Conservation (phyloP, 768 basidiomycete genomes). For the Antrodiella citrinella region DNA sequence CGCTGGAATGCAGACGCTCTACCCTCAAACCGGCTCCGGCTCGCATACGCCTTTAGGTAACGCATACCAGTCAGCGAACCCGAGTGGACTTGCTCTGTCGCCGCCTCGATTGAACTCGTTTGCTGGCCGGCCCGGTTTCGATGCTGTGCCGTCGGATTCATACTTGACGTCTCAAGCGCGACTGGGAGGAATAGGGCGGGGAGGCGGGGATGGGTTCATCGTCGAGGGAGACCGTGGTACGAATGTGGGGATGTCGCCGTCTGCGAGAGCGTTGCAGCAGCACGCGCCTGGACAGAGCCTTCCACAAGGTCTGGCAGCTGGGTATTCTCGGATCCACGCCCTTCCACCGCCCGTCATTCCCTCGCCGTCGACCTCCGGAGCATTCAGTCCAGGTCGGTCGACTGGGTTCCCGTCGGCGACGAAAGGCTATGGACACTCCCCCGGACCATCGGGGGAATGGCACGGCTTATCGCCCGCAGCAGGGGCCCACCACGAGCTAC, state of each 20-base stretch:
- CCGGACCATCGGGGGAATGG: conserved; percentile 22
- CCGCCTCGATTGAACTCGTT: conserved; percentile 19
- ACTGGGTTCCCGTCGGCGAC: conserved; percentile 18
- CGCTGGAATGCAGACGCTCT: conserved; percentile 17
- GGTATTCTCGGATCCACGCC: conserved; percentile 85
- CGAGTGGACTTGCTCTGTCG: conserved; percentile 17
- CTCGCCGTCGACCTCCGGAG: conserved; percentile 27
- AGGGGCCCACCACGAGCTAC: conserved; percentile 14
- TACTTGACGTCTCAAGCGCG: conserved; percentile 32
- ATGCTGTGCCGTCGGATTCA: conserved; percentile 25
- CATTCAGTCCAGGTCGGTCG: conserved; percentile 20
- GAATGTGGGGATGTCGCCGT: conserved; percentile 43
- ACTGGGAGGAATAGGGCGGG: too few species aligned
- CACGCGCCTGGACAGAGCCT: conserved; percentile 89
- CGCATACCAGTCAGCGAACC: conserved; percentile 8
- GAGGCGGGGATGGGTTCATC: too few species aligned
- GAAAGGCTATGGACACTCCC: conserved; percentile 16
- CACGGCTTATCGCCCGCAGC: conserved; percentile 20
- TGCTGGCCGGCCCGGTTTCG: conserved; percentile 16
- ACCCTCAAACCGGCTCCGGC: conserved; percentile 5
- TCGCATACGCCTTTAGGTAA: neutral
- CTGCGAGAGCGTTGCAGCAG: conserved; percentile 70
- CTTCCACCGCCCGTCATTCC: conserved; percentile 27
- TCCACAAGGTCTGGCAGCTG: conserved; percentile 88
- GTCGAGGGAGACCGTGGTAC: conserved; percentile 19